Evolutionary conservation across 805 yeast genomes (phyloP).

Genomic region (Myxozyma geophila): DNA sequence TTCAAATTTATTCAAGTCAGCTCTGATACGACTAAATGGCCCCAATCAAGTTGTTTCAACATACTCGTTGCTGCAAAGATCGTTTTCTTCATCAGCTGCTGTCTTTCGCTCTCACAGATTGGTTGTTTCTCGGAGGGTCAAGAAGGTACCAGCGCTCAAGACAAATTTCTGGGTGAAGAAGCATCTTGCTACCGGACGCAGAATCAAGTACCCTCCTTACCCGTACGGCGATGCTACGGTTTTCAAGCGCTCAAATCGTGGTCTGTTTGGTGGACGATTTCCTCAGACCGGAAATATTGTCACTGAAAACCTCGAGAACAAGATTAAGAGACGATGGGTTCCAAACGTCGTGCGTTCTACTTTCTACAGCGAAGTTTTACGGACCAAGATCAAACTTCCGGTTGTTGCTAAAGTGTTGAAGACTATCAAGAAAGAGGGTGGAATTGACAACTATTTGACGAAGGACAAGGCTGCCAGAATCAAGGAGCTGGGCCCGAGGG

Average conservation of each 20-base stretch:
- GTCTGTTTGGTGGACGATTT: slow-evolving; percentile 88
- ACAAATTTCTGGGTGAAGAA: slow-evolving; percentile 32
- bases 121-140: slow-evolving; percentile 29
- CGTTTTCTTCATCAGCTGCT: slow-evolving; percentile 10
- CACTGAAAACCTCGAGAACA: slow-evolving; percentile 71
- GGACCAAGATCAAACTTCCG: slow-evolving; percentile 58
- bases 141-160: slow-evolving; percentile 26
- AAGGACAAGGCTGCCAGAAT: slow-evolving; percentile 89
- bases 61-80: slow-evolving; percentile 9
- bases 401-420: slow-evolving; percentile 81
- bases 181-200: slow-evolving; percentile 25
- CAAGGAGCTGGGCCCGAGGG: slow-evolving; percentile 89
- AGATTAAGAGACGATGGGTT: slow-evolving; percentile 71
- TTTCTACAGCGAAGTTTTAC: slow-evolving; percentile 83
- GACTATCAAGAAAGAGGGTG: slow-evolving; percentile 92
- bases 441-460: slow-evolving; percentile 82
- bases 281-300: slow-evolving; percentile 76
- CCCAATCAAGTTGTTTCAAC: slow-evolving; percentile 13
- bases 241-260: slow-evolving; percentile 84
- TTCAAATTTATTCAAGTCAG: not conserved
- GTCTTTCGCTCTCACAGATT: slow-evolving; percentile 10
- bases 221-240: slow-evolving; percentile 77
- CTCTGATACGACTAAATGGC: not conserved
- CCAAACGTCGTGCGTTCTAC: slow-evolving; percentile 79
- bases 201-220: slow-evolving; percentile 60